Conservation (phyloP, 2,329 filamentous ascomycete species). For the Cercospora sesami region DNA sequence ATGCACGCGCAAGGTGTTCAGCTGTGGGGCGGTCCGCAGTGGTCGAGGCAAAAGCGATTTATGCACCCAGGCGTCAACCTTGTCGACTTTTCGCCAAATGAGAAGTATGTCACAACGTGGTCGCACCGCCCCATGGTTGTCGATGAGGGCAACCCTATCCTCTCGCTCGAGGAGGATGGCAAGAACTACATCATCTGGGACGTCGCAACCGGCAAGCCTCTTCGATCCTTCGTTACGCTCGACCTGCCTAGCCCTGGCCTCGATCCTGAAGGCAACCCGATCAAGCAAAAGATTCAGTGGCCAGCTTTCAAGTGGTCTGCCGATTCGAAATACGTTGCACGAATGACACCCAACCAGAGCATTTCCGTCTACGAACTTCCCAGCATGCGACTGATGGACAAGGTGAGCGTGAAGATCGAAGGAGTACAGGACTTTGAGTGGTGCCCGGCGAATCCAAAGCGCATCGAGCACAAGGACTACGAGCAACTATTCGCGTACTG, state of each 20-base stretch:
- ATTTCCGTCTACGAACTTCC: conserved; percentile 91
- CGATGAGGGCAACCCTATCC: conserved; percentile 80
- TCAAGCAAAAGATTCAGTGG: conserved; percentile 95
- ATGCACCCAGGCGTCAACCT: conserved; percentile 94
- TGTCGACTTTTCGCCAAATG: conserved; percentile 89
- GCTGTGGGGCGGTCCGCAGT: conserved; percentile 89
- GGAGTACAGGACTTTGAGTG: conserved; percentile 98
- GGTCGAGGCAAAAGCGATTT: conserved; percentile 89
- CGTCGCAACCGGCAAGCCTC: conserved; percentile 80
- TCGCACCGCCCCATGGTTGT: conserved; percentile 91
- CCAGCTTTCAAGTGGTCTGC: conserved; percentile 99
- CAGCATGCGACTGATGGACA: conserved; percentile 85
- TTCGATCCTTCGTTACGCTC: conserved; percentile 90
- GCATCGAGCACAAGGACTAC: conserved; percentile 84
- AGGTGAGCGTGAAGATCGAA: conserved; percentile 92
- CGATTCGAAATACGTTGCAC: conserved; percentile 94
- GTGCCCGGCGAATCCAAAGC: conserved; percentile 78
- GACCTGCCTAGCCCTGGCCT: conserved; percentile 67
- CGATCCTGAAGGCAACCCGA: conserved; percentile 63
- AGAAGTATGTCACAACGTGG: conserved; percentile 96
- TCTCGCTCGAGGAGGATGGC: conserved; percentile 80
- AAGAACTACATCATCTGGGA: conserved; percentile 99
- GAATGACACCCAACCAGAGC: conserved; percentile 81
- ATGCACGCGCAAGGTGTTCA: conserved; percentile 96
- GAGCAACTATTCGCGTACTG: conserved; percentile 98